phyloP scores from a whole-genome alignment of 1,284 basidiomycete species.

The Schizopora paradoxa region DNA sequence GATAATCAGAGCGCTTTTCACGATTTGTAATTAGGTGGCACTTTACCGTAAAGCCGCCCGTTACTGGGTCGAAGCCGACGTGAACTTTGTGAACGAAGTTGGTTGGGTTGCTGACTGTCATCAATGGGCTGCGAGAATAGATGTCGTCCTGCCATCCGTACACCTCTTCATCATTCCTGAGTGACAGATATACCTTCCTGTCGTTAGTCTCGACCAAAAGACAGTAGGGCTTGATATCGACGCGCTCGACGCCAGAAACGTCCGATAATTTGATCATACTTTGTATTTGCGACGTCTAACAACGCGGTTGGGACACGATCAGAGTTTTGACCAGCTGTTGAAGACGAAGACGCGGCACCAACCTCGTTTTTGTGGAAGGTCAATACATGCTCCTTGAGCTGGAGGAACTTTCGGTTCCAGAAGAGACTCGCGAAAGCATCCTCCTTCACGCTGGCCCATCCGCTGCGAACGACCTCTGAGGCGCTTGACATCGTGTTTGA shows the following conservation, averaged over 20 bases:
- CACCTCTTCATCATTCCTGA: constrained; percentile 93
- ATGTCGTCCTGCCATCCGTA: constrained; percentile 98
- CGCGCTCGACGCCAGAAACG: constrained; percentile 84
- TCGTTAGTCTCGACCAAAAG: constrained; percentile 82
- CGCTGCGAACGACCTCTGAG: constrained; percentile 53
- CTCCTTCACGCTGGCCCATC: constrained; percentile 80
- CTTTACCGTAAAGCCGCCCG: constrained; percentile 88
- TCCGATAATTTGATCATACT: constrained; percentile 69
- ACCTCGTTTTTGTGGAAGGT: constrained; percentile 93
- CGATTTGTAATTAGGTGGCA: constrained; percentile 8
- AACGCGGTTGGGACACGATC: constrained; percentile 6
- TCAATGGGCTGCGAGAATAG: constrained; percentile 86
- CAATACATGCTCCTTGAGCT: constrained; percentile 78
- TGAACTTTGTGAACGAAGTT: constrained; percentile 99
- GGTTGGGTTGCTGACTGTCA: constrained; percentile 91
- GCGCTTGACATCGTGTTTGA: constrained; percentile 36
- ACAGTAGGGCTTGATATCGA: constrained; percentile 91
- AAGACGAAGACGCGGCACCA: constrained; percentile 25
- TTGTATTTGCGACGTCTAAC: constrained; percentile 59
- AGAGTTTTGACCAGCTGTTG: constrained; percentile 3
- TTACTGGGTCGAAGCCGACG: constrained; percentile 93
- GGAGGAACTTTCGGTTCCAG: constrained; percentile 89
- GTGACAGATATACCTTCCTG: constrained; percentile 69
- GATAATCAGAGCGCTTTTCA: constrained; percentile 8
- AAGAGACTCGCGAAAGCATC: constrained; percentile 88